A percentile compares a stretch with the other conserved stretches of the same genome.
Evolutionary conservation across 495 filamentous ascomycete species (phyloP).

Genomic region (Lepraria neglecta): DNA sequence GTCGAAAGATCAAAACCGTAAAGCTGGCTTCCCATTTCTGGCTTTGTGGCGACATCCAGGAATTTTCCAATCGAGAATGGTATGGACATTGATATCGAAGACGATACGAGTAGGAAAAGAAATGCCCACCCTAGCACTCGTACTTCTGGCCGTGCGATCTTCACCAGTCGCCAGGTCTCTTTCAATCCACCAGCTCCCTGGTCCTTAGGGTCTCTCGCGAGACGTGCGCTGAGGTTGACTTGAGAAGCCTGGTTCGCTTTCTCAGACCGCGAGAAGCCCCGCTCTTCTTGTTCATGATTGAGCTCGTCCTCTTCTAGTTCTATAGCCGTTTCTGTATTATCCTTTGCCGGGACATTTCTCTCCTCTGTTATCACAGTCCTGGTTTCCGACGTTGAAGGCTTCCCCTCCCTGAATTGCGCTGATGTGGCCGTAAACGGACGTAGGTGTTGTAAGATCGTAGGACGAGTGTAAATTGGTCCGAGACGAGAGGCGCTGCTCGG

Average conservation of each 20-base stretch:
- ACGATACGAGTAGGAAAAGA: conserved; percentile 76
- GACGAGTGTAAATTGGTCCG: background rate
- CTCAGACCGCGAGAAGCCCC: conserved; percentile 62
- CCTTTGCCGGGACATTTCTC: conserved; percentile 8
- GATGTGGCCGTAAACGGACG: conserved; percentile 13
- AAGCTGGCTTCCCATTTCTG: conserved; percentile 39
- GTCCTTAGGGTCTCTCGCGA: conserved; percentile 71
- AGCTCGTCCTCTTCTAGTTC: conserved; percentile 32
- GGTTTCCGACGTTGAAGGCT: background rate
- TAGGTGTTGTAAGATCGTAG: background rate
- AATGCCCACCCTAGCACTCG: conserved; percentile 75
- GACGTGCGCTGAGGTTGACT: conserved; percentile 77
- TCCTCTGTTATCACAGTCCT: background rate
- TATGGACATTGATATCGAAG: conserved; percentile 85
- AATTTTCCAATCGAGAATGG: conserved; percentile 95
- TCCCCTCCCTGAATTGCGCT: background rate
- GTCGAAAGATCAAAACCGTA: conserved; percentile 69
- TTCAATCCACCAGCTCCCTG: conserved; percentile 55
- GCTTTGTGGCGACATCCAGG: conserved; percentile 73
- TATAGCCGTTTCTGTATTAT: conserved; percentile 28
- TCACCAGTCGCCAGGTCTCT: conserved; percentile 82
- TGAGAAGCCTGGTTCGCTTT: conserved; percentile 83
- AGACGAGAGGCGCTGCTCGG: background rate
- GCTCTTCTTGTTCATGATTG: conserved; percentile 45
- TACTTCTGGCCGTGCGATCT: conserved; percentile 79